phyloP scores from a whole-genome alignment of 768 basidiomycete species.

The Cytidiella melzeri region DNA sequence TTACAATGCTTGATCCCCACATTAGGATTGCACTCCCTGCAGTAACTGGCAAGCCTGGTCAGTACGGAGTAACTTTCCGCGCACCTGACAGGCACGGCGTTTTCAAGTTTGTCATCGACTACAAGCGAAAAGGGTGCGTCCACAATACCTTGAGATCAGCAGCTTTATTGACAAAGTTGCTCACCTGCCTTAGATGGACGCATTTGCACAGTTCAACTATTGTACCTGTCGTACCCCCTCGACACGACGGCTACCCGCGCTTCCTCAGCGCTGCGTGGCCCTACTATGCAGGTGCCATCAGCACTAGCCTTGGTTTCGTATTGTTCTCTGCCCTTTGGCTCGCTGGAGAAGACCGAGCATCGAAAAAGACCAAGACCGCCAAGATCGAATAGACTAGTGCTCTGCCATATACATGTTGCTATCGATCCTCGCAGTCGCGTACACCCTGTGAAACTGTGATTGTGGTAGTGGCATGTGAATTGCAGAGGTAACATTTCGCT shows the following conservation, averaged over 20 bases:
- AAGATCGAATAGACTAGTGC: slow-evolving; percentile 19
- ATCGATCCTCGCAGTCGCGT: too few relatives aligned
- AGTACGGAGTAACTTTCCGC: slow-evolving; percentile 80
- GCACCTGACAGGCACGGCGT: slow-evolving; percentile 96
- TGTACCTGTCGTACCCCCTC: slow-evolving; percentile 85
- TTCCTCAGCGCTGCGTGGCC: slow-evolving; percentile 97
- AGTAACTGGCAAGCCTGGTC: slow-evolving; percentile 48
- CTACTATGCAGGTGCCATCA: slow-evolving; percentile 88
- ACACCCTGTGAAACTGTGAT: too few relatives aligned
- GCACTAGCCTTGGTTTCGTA: slow-evolving; percentile 80
- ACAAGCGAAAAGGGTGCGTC: slow-evolving; percentile 81
- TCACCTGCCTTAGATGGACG: slow-evolving; percentile 47
- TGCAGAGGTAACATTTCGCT: too few relatives aligned
- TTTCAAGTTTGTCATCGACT: slow-evolving; percentile 92
- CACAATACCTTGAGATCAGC: not conserved
- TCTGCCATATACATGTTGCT: too few relatives aligned
- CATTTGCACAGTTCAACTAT: slow-evolving; percentile 67
- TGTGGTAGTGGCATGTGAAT: too few relatives aligned
- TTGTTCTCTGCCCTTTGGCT: slow-evolving; percentile 86
- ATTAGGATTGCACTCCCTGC: slow-evolving; percentile 73
- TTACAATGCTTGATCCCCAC: slow-evolving; percentile 98
- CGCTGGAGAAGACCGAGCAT: slow-evolving; percentile 69
- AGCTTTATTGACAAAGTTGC: not conserved
- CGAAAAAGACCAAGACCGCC: slow-evolving; percentile 42
- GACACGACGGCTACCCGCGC: slow-evolving; percentile 92